These are phyloP conservation scores for Discostella pseudostelligera DNA, from an alignment of 108 stramenopile species.

Conservation along the genomic window DNA sequence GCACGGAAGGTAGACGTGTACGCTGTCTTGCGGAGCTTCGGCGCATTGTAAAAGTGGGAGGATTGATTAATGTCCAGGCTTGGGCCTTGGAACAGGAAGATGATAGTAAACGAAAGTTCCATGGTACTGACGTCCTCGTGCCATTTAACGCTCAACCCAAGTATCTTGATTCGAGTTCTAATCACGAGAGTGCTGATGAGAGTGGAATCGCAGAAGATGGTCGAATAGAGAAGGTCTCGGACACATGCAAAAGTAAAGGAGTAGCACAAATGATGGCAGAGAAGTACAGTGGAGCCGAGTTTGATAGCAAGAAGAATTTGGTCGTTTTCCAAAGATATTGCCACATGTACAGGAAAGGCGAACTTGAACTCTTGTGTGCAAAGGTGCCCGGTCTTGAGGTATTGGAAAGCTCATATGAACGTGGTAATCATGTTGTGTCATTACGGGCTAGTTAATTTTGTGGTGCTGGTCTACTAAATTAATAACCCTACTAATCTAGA, in stretches of 20 bases:
- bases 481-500: too few species aligned
- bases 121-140: conserved; percentile 90
- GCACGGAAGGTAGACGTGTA: conserved; percentile 80
- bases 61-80: conserved; percentile 89
- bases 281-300: conserved; percentile 72
- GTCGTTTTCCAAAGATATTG: conserved; percentile 97
- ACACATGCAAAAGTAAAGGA: conserved; percentile 47
- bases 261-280: conserved; percentile 76
- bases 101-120: conserved; percentile 81
- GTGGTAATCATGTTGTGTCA: conserved; percentile 82
- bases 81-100: conserved; percentile 96
- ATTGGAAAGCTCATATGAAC: conserved; percentile 72
- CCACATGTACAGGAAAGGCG: conserved; percentile 94
- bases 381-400: conserved; percentile 53
- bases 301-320: conserved; percentile 80
- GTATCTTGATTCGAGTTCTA: conserved; percentile 51
- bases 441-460: conserved; percentile 40
- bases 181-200: neutral
- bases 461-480: too few species aligned
- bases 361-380: conserved; percentile 82
- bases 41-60: conserved; percentile 84
- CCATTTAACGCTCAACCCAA: conserved; percentile 95
- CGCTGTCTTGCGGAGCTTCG: conserved; percentile 84
- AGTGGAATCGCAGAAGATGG: conserved; percentile 8
- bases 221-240: neutral